Evolutionary conservation across 129 eudicot genomes (phyloP).

Genomic region (Tanacetum coccineum): DNA sequence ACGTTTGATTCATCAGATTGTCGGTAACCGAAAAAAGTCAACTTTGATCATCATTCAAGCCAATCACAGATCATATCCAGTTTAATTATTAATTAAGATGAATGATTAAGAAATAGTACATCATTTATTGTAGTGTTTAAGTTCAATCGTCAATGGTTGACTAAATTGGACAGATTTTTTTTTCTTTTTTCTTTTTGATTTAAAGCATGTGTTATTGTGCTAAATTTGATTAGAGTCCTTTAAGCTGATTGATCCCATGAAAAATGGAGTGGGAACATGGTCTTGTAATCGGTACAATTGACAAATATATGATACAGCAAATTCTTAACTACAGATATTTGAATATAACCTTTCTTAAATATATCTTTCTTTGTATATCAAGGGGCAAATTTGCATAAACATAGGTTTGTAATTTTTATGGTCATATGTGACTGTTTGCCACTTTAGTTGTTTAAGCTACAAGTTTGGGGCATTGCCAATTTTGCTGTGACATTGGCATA

Average conservation of each 20-base stretch:
- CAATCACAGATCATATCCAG: constrained; percentile 2
- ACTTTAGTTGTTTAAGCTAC: background rate
- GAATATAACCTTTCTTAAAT: background rate
- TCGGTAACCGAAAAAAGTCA: background rate
- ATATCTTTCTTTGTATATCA: constrained; percentile 4
- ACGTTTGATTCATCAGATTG: constrained; percentile 14
- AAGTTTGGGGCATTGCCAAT: too few species aligned
- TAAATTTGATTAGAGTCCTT: constrained; percentile 11
- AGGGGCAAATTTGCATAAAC: constrained; percentile 4
- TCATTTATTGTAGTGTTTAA: background rate
- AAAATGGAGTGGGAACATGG: constrained; percentile 14
- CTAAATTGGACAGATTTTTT: background rate
- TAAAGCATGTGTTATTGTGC: background rate
- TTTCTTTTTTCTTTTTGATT: too few species aligned
- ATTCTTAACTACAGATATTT: background rate
- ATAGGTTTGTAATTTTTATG: background rate
- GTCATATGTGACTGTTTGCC: background rate
- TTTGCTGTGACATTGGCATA: too few species aligned
- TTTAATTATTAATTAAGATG: too few species aligned
- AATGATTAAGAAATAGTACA: too few species aligned
- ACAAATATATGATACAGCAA: constrained; percentile 1
- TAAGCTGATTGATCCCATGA: constrained; percentile 10
- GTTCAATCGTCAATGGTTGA: background rate
- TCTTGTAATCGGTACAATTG: constrained; percentile 6
- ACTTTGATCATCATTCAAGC: background rate